Conservation (phyloP, 192 early-diverging fungal species). For the Paraglomus brasilianum region DNA sequence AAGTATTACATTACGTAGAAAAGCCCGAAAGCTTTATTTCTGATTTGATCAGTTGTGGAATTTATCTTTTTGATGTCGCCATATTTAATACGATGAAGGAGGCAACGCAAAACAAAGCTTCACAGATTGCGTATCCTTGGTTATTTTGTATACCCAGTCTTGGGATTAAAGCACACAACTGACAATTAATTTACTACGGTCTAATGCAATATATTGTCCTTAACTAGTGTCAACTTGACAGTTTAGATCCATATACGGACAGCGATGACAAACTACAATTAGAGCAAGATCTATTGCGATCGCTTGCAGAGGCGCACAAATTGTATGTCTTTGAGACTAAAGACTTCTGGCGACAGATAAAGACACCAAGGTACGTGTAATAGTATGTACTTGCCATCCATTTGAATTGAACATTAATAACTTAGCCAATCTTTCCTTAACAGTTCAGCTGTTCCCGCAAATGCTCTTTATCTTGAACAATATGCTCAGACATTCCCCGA, state of each 20-base stretch:
- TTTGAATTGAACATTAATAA: neutral
- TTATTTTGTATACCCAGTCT: slow-evolving; percentile 23
- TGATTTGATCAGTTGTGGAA: slow-evolving; percentile 91
- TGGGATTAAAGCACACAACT: too few species aligned
- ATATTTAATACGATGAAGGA: slow-evolving; percentile 85
- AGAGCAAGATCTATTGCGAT: slow-evolving; percentile 90
- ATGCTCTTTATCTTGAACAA: slow-evolving; percentile 89
- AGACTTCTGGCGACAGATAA: slow-evolving; percentile 97
- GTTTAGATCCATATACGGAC: slow-evolving; percentile 41
- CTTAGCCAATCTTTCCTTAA: slow-evolving; percentile 13
- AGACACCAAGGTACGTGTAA: slow-evolving; percentile 71
- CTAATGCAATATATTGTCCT: slow-evolving; percentile 10
- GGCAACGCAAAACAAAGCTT: slow-evolving; percentile 68
- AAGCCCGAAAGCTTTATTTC: slow-evolving; percentile 97
- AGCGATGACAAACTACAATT: slow-evolving; percentile 73
- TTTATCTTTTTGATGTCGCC: slow-evolving; percentile 88
- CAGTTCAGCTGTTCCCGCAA: slow-evolving; percentile 90
- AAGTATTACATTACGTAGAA: slow-evolving; percentile 97
- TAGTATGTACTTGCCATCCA: neutral
- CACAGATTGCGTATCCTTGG: slow-evolving; percentile 15
- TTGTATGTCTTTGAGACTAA: slow-evolving; percentile 84
- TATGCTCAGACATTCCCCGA: slow-evolving; percentile 60
- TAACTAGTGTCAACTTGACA: slow-evolving; percentile 21
- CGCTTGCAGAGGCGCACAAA: slow-evolving; percentile 78
- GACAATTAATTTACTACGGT: neutral